Base-by-base conservation (phyloP, 495 filamentous ascomycete species). In the Trichoderma parareesei region DNA sequence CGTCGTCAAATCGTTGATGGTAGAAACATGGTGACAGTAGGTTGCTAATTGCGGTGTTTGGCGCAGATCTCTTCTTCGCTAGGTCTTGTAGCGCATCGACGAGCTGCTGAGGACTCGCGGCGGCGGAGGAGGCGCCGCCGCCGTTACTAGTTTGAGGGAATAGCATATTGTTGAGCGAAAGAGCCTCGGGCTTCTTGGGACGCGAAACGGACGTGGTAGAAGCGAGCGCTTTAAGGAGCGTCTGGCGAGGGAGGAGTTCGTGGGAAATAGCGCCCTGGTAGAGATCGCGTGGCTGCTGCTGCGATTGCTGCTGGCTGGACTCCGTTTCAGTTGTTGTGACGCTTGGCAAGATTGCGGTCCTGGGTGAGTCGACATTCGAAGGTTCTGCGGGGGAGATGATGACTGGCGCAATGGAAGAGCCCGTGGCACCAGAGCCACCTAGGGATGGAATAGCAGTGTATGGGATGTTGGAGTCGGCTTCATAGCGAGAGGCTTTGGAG, bases 1-100 rank as follows among this genome's bases (percentile, higher is more conserved):
- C 92, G 72, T 96, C 91, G 65, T 97, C 94, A 72, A 98, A 98
- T 48, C 92, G 84, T 75, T 93, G 88, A 75, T 98, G 94, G 81
- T 97, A 98, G 76, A 93, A 98, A 76, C 95, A 98, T 0, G 94
- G 94, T 44, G 91, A 95, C 71, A 93, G 88, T 35, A 97, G 77
- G 5, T 83, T 79, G 18, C 84, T 79, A 66, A 90, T 84, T 38
- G 88, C 83, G 2, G 87, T 85, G 38, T 84, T 81, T 9, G 87
- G 84, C 0, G 85, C 73, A 68, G 67, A 66, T 68, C 67, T 73
- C 60, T 77, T 78, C 35, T 78, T 72, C 69, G 85, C 83, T 38
- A 90, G 73, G 67, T 81, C 87, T 46, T 85, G 85, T 61, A 90
- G 79, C 33, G 87, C 85, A 4, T 85, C 81, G 35, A 85, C 85